Percentiles rank a stretch among this genome's conserved stretches.
These are phyloP conservation scores for Cladorrhinum sp. DNA, from an alignment of 2,329 filamentous ascomycete species.

Conservation along the genomic window DNA sequence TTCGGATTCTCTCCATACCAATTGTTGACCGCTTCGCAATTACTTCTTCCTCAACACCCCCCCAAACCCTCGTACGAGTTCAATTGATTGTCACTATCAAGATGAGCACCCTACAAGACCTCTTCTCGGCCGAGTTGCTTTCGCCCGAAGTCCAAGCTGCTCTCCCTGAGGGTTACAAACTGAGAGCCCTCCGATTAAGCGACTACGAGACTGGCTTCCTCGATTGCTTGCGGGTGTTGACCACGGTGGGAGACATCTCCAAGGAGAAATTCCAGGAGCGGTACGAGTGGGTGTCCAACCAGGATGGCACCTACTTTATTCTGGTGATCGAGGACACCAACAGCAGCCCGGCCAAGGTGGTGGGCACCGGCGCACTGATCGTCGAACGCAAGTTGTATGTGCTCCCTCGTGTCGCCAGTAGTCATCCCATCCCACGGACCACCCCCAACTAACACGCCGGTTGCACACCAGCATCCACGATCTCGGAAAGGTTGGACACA, in stretches of 20 bases:
- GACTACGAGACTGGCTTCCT: slow-evolving; percentile 85
- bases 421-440: slow-evolving; percentile 21
- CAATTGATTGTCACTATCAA: slow-evolving; percentile 9
- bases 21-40: background rate
- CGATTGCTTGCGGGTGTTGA: slow-evolving; percentile 86
- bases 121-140: slow-evolving; percentile 77
- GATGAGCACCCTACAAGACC: slow-evolving; percentile 49
- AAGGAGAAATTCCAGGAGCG: slow-evolving; percentile 72
- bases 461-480: slow-evolving; percentile 63
- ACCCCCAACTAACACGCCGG: slow-evolving; percentile 7
- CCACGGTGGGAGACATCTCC: slow-evolving; percentile 84
- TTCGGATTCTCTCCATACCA: background rate
- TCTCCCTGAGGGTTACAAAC: slow-evolving; percentile 76
- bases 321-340: slow-evolving; percentile 76
- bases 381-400: slow-evolving; percentile 91
- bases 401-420: background rate
- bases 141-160: slow-evolving; percentile 68
- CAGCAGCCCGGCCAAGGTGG: slow-evolving; percentile 58
- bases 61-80: too few relatives aligned
- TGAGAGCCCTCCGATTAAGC: slow-evolving; percentile 73
- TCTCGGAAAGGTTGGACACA: slow-evolving; percentile 83
- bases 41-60: slow-evolving; percentile 10
- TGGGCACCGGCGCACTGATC: slow-evolving; percentile 86
- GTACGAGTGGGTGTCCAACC: slow-evolving; percentile 75
- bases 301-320: slow-evolving; percentile 78